phyloP scores from a whole-genome alignment of 2,329 filamentous ascomycete species.

The Kalmusia sp. region DNA sequence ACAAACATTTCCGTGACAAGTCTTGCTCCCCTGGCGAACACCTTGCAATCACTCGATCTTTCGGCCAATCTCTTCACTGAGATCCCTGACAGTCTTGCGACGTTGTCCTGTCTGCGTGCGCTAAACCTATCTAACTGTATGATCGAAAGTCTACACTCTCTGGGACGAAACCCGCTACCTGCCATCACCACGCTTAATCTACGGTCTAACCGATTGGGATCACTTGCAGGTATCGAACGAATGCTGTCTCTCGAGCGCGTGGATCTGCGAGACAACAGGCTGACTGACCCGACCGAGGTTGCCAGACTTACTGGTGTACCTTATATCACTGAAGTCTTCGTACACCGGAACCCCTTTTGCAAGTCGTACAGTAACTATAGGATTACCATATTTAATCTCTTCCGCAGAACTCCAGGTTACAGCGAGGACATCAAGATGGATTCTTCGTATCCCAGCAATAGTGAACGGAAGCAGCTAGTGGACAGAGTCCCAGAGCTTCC shows the following conservation, averaged over 20 bases:
- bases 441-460: conserved; percentile 79
- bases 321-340: conserved; percentile 90
- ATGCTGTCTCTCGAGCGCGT: conserved; percentile 87
- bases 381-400: conserved; percentile 93
- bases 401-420: conserved; percentile 87
- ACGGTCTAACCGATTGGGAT: conserved; percentile 84
- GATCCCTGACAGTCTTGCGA: conserved; percentile 88
- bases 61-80: conserved; percentile 94
- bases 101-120: conserved; percentile 84
- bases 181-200: conserved; percentile 94
- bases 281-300: conserved; percentile 90
- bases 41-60: conserved; percentile 88
- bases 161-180: conserved; percentile 84
- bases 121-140: conserved; percentile 96
- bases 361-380: conserved; percentile 86
- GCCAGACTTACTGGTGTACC: conserved; percentile 89
- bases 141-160: conserved; percentile 91
- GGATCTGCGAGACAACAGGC: conserved; percentile 86
- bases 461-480: conserved; percentile 82
- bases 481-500: conserved; percentile 80
- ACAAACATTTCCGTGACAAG: conserved; percentile 79
- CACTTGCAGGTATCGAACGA: conserved; percentile 88
- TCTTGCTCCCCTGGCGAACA: conserved; percentile 82
- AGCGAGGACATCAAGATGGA: conserved; percentile 92
- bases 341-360: conserved; percentile 89